Conservation (phyloP, 352 stramenopile genomes). For the Phytopythium boreale region DNA sequence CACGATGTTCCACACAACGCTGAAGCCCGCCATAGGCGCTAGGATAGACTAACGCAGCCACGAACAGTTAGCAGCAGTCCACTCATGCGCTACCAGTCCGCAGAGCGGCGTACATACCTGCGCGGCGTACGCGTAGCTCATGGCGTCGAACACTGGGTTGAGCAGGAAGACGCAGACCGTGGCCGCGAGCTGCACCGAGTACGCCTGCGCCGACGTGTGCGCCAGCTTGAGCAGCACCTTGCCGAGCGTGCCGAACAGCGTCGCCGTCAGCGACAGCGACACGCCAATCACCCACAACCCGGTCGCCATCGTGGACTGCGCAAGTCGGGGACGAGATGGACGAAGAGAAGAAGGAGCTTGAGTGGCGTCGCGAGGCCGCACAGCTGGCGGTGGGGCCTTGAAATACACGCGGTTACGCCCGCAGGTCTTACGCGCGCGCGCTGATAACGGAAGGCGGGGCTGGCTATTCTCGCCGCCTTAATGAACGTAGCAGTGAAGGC, state of each 20-base stretch:
- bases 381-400: background rate
- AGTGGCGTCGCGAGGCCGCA: background rate
- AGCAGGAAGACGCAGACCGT: constrained; percentile 81
- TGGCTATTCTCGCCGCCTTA: constrained; percentile 1
- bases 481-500: background rate
- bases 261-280: constrained; percentile 74
- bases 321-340: background rate
- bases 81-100: too few relatives aligned
- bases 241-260: constrained; percentile 81
- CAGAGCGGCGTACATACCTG: constrained; percentile 35
- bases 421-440: background rate
- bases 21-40: constrained; percentile 84
- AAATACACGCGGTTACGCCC: background rate
- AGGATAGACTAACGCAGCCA: constrained; percentile 60
- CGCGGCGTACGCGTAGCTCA: constrained; percentile 83
- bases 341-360: background rate
- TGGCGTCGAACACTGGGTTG: constrained; percentile 84
- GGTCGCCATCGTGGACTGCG: constrained; percentile 19
- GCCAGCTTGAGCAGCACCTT: constrained; percentile 87
- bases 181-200: constrained; percentile 59
- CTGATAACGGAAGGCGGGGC: background rate
- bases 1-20: constrained; percentile 87
- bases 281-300: constrained; percentile 75
- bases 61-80: background rate
- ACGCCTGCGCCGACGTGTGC: constrained; percentile 57